Conservation (phyloP, 805 yeast species). For the Myxozyma melibiosi region DNA sequence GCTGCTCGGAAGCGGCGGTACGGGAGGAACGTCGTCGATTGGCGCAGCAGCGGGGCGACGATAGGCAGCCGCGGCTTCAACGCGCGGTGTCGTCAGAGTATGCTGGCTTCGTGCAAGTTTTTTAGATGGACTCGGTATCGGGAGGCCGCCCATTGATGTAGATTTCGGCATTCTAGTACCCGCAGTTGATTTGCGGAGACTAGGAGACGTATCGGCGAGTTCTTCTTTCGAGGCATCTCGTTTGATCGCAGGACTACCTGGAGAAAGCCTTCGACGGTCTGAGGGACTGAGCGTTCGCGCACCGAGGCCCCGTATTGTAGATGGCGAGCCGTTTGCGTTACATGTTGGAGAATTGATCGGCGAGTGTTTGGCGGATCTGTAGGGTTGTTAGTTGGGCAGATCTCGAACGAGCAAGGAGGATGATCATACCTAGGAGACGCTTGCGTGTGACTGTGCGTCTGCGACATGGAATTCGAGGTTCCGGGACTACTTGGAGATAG, state of each 20-base stretch:
- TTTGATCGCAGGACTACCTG: neutral
- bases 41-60: neutral
- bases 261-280: constrained; percentile 1
- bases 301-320: constrained; percentile 13
- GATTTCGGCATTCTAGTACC: no score
- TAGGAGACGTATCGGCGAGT: no score
- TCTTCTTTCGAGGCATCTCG: neutral
- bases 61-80: no score
- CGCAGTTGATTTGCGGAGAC: no score
- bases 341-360: neutral
- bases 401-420: no score
- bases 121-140: no score
- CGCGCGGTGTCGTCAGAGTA: no score
- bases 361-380: neutral
- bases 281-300: constrained; percentile 23
- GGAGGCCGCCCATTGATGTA: no score
- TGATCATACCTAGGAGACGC: neutral
- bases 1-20: constrained; percentile 27
- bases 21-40: constrained; percentile 22
- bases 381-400: neutral
- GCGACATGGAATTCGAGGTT: constrained; percentile 6
- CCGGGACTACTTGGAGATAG: constrained; percentile 12
- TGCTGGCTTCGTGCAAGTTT: no score
- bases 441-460: neutral
- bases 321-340: neutral